phyloP scores from a whole-genome alignment of 192 early-diverging fungal species.

The Backusella sp. region DNA sequence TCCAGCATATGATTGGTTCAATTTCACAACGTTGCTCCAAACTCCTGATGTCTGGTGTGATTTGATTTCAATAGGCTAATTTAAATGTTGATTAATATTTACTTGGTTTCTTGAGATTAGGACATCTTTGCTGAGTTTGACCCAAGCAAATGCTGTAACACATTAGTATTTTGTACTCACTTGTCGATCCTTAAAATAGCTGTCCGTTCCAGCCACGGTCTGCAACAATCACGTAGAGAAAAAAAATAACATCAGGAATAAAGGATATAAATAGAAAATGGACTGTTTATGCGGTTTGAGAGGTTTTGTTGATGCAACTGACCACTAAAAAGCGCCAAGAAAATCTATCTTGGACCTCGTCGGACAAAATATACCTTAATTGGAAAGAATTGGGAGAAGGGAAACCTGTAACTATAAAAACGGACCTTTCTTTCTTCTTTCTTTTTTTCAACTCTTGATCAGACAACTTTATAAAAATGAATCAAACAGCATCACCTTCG shows the following conservation, averaged over 20 bases:
- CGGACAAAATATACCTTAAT: not conserved
- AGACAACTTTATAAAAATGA: slow-evolving; percentile 3
- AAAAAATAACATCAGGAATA: not conserved
- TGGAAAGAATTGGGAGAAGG: not conserved
- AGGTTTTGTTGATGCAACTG: not conserved
- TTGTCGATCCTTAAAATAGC: not conserved
- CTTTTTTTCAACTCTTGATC: not conserved
- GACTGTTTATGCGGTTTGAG: not conserved
- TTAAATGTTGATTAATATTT: not conserved
- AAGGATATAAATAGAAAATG: not conserved
- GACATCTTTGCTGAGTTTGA: not conserved
- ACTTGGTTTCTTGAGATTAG: not conserved
- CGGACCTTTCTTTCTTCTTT: not conserved
- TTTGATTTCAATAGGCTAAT: not conserved
- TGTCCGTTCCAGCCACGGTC: not conserved
- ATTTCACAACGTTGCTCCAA: not conserved
- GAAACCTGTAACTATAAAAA: not conserved
- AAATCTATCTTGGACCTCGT: not conserved
- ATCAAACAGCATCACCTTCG: slow-evolving; percentile 9
- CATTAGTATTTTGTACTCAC: not conserved
- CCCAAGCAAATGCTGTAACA: not conserved
- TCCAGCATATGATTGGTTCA: too few species aligned
- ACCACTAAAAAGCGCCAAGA: not conserved
- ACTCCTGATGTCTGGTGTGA: not conserved
- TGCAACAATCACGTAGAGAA: not conserved